Base-by-base conservation (phyloP, 306 rosid genomes). In the Quercus berberidifolia region DNA sequence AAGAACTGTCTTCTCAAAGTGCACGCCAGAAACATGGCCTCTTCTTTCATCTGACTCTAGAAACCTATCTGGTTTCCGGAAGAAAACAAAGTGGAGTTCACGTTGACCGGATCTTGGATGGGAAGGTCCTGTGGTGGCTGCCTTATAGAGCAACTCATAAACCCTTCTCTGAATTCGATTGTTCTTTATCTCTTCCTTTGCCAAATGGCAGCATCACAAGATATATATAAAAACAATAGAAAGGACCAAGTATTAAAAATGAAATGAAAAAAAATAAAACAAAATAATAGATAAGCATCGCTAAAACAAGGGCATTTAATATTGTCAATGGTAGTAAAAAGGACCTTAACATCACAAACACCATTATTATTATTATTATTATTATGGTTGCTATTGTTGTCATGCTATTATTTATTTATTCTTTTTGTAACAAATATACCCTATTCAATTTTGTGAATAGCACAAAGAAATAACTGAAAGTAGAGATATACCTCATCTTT, bases 111-210 rank as follows among this genome's bases (percentile, higher is more conserved):
- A 74, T 67, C 81, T 71, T 31, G 84, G 83, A 70, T 64, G 81
- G 46, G 69, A 83, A 78, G 91, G 87, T 31, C 81, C 88, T 65
- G 91, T 63, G 57, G 82, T 77, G 21, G 91, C 93, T 74, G 94
- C 96, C 89, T 93, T 93, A 74, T 92, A 88, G 58, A 95, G 91
- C 86, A 95, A 85, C 80, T 93, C 98, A 84, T 87, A 82, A 81
- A 95, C 91, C 86, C 97, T 89, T 82, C 91, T 89, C 55, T 79
- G 92, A 78, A 95, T 95, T 76, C 96, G 86, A 83, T 20, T 90
- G 81, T 85, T 88, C 87, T 89, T 95, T 85, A 95, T 78, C 87
- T 93, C 99, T 90, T 91, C 96, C 99, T 95, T 91, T 81, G 78
- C 84, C 83, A 83, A 88, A 78, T 63, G 87, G 79, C 68, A 89